Evolutionary conservation across 2,329 filamentous ascomycete species (phyloP), one percentile per base, ranked within the genome.

Genomic region (Madurella fahalii): DNA sequence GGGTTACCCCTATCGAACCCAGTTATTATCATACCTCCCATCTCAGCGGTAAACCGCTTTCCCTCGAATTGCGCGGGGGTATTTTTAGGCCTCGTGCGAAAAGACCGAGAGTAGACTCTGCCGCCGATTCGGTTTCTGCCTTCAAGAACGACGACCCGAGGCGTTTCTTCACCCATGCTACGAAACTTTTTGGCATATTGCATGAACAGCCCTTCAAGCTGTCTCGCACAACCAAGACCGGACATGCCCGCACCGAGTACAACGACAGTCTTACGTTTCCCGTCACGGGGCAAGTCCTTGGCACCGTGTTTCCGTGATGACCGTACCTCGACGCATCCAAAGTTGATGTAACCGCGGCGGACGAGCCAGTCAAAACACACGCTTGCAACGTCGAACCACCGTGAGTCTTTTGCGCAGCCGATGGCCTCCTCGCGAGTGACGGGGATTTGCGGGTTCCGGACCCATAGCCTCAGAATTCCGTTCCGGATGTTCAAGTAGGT

Each of bases 1-100:
- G 94, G 94, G 64, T 99, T 99, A 16, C 95, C 95, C 61, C 90
- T 84, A 62, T 97, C 91, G 68, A 97, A 99, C 0, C 94, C 94
- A 34, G 95, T 96, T 58, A 99, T 91, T 57, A 99, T 97, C 79
- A 99, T 96, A 52, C 93, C 94, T 30, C 94, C 94, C 85, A 96
- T 95, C 69, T 99, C 94, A 32, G 90, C 94, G 17, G 92, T 97
- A 66, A 87, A 87, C 48, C 83, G 76, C 58, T 77, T 80, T 9
- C 76, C 79, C 72, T 81, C 69, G 79, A 82, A 71, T 67, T 61
- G 76, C 64, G 67, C 77, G 72, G 67, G 83, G 63, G 60, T 73
- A 71, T 66, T 76, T 67, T 53, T 76, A 71, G 69, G 81, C 69
- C 75, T 87, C 74, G 74, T 84, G 78, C 76, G 75, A 59, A 86